Conservation (phyloP, 1,284 basidiomycete species). For the Golubevia sp. region DNA sequence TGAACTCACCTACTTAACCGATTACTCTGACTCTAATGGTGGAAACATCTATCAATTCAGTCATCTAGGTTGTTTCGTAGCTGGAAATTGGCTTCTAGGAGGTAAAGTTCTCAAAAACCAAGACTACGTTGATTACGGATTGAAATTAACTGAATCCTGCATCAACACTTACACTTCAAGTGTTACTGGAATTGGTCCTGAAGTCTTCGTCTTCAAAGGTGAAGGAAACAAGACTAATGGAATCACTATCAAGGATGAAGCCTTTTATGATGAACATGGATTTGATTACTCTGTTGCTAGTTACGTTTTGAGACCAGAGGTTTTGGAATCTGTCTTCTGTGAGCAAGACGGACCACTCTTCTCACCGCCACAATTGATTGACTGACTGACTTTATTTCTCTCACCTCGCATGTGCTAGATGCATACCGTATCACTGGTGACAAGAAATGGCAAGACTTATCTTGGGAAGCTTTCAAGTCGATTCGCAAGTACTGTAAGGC, state of each 20-base stretch:
- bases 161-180: constrained; percentile 31
- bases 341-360: too few relatives aligned
- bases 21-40: constrained; percentile 26
- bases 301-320: constrained; percentile 45
- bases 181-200: constrained; percentile 40
- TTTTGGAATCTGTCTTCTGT: constrained; percentile 42
- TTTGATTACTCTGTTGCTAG: constrained; percentile 30
- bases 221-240: constrained; percentile 22
- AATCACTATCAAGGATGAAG: constrained; percentile 19
- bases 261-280: constrained; percentile 31
- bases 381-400: too few relatives aligned
- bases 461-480: constrained; percentile 7
- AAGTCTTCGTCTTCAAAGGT: constrained; percentile 33
- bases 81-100: constrained; percentile 47
- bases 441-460: constrained; percentile 6
- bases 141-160: constrained; percentile 26
- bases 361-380: too few relatives aligned
- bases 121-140: constrained; percentile 28
- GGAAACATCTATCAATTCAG: constrained; percentile 28
- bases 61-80: constrained; percentile 43
- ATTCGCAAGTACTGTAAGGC: background rate
- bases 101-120: constrained; percentile 24
- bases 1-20: constrained; percentile 28
- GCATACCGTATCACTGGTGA: constrained; percentile 43
- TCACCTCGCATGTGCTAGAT: too few relatives aligned